Evolutionary conservation across 2,329 filamentous ascomycete species (phyloP), one percentile per base, ranked within the genome.

Genomic region (Elsinoe fawcettii): DNA sequence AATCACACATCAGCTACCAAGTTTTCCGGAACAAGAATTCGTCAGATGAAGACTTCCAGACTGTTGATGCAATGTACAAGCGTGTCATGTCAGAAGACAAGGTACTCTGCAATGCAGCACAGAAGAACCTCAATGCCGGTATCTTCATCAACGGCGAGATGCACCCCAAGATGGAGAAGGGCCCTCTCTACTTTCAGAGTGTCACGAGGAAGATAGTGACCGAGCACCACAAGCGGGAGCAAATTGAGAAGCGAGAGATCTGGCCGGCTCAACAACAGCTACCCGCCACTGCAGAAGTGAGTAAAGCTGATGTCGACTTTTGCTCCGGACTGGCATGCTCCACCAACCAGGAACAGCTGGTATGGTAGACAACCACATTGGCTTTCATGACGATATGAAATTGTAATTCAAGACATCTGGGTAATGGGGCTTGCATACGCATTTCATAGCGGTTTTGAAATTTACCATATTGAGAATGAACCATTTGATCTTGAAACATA

Each of bases 31-130:
- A 85, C 74, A 81, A 80, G 66, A 70, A 79, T 65, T 77, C 81
- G 3, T 75, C 74, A n/a, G 78, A 84, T 14, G 77, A 78, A 23
- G 78, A 83, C 59, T 85, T 85, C 65, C 69, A 75, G 12, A 68
- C 73, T 55, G 80, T 85, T 67, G 77, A 75, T 66, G 69, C 78
- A 46, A 80, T 85, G 63, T 85, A 84, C 73, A 81, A 81, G 69
- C 78, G 79, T 37, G 77, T 86, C 67, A 80, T 85, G 78, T 74
- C 75, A 1, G 83, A 86, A 67, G 83, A 86, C 71, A 85, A 85
- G 65, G 73, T 77, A 7, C 77, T 86, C 23, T 85, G 82, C 71
- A 72, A 76, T 62, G 75, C 75, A 11, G 77, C 80, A 1, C 82
- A 85, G 65, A 75, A 74, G 66, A 85, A 86, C 66, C 74, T 85